Base-by-base conservation (phyloP, 2,329 filamentous ascomycete genomes). In the Neopestalotiopsis clavispora region DNA sequence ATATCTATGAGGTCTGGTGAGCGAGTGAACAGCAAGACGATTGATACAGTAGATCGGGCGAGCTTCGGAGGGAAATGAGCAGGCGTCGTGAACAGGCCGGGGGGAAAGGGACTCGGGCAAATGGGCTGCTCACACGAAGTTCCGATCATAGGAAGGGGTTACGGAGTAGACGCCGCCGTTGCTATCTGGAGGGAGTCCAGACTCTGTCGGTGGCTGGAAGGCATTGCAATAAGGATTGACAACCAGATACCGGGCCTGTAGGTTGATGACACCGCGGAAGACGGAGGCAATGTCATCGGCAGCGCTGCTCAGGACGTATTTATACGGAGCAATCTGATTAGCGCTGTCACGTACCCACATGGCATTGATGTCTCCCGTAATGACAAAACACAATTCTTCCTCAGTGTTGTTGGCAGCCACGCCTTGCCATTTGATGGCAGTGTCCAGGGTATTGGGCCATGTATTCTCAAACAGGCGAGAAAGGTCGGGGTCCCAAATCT, bases 301-400 rank as follows among this genome's bases (percentile, higher is more conserved):
- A n/a, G 83, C 79, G 67, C 85, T 84, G 67, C 84, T 84, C 40
- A 94, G 84, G 17, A 94, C 77, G 1, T 90, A 84, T 66, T 91
- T 86, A 79, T 94, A 95, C 49, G 90, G 91, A 74, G 93, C 91
- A 80, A 94, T 86, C 78, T 94, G 92, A 79, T 94, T 94, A 60
- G 91, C 89, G 66, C 93, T 97, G 79, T 98, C 95, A 61, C 95
- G 90, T 66, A 98, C 84, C 95, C 95, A 98, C 81, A 97, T 94
- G 0, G 95, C 95, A 73, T 97, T 91, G 78, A 97, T 97, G 75
- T 97, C 94, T 38, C 94, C 94, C 0, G 86, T 89, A 69, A 89
- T 89, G 71, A 89, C 74, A 72, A 88, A 89, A 4, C 87, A 86
- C 69, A 91, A 80, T 78, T 93, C 91, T 77, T 93, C 90, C 1